Base-by-base conservation (phyloP, 176 grass and related monocot species). In the Carex myosuroides region DNA sequence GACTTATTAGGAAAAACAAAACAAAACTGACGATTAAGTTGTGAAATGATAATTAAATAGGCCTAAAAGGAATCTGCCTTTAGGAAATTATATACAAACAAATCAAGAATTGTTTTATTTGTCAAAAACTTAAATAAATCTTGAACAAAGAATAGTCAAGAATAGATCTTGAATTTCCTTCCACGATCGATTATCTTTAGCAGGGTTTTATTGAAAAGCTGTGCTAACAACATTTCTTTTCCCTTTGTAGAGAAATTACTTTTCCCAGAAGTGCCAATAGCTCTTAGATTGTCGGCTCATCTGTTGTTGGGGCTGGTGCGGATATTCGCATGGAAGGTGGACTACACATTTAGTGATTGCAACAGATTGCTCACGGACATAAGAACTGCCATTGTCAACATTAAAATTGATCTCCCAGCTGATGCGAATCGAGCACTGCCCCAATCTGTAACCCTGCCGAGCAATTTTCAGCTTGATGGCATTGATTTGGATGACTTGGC, bases 301-400 rank as follows among this genome's bases (percentile, higher is more conserved):
- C 91, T 99, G 81, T 88, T 99, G 75, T 87, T 95, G 11, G 96
- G 96, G 4, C 87, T 99, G 65, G 96, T 99, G 46, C 89, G 91
- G 83, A 99, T 99, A 83, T 99, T 92, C 66, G 94, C 92, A 5
- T 92, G 91, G 93, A 99, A 99, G 89, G 96, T 99, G 52, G 87
- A 95, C 63, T 90, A 99, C 77, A 80, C 94, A 12, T 95, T 89
- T 65, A 87, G 87, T 10, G 96, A 99, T 67, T 95, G 88, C 61
- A 93, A 89, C 70, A 88, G 91, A 42, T 90, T 99, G 84, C 65
- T 92, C 81, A 92, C 88, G 50, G 85, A 92, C 73, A 85, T 93
- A 71, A 95, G 91, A 84, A 88, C 84, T 13, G 53, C 89, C 11
- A 86, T 94, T 0, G 80, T 84, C 57, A 90, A 88, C 10, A 79